These are phyloP conservation scores for Fusarium napiforme DNA, from an alignment of 2,329 filamentous ascomycete species.

Conservation along the genomic window DNA sequence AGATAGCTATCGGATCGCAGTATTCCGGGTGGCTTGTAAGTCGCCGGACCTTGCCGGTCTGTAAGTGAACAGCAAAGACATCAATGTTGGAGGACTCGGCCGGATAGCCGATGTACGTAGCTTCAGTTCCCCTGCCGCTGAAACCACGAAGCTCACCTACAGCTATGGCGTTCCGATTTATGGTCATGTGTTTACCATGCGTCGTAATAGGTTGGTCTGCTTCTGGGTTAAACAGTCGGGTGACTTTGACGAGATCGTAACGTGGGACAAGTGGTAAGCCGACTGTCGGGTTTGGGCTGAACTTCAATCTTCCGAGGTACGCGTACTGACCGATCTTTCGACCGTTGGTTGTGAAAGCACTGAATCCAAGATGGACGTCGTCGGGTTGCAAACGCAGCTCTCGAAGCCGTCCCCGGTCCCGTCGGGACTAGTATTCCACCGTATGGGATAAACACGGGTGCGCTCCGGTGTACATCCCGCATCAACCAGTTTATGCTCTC, in stretches of 20 bases:
- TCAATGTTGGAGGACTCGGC: conserved; percentile 58
- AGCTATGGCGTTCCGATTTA: background rate
- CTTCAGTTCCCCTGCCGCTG: conserved; percentile 53
- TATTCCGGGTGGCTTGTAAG: conserved; percentile 58
- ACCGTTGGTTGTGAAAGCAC: conserved; percentile 45
- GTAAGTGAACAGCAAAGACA: conserved; percentile 54
- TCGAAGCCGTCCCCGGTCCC: conserved; percentile 48
- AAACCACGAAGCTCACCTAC: conserved; percentile 60
- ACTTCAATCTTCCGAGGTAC: conserved; percentile 54
- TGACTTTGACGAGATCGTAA: conserved; percentile 56
- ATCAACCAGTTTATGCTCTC: conserved; percentile 46
- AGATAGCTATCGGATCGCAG: conserved; percentile 54
- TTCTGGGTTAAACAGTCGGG: conserved; percentile 45
- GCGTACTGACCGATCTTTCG: conserved; percentile 36
- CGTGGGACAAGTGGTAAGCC: conserved; percentile 46
- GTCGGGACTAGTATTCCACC: conserved; percentile 39
- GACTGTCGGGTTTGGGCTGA: conserved; percentile 50
- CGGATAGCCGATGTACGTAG: conserved; percentile 54
- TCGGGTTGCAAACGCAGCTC: conserved; percentile 60
- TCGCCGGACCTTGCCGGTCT: conserved; percentile 53
- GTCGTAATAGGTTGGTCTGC: background rate
- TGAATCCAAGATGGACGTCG: conserved; percentile 56
- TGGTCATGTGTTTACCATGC: background rate
- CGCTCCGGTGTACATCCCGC: background rate
- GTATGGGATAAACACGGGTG: background rate